Percentiles rank a stretch among this genome's conserved stretches.
Evolutionary conservation across 2,329 filamentous ascomycete genomes (phyloP).

Genomic region (Pseudovirgaria hyperparasitica): DNA sequence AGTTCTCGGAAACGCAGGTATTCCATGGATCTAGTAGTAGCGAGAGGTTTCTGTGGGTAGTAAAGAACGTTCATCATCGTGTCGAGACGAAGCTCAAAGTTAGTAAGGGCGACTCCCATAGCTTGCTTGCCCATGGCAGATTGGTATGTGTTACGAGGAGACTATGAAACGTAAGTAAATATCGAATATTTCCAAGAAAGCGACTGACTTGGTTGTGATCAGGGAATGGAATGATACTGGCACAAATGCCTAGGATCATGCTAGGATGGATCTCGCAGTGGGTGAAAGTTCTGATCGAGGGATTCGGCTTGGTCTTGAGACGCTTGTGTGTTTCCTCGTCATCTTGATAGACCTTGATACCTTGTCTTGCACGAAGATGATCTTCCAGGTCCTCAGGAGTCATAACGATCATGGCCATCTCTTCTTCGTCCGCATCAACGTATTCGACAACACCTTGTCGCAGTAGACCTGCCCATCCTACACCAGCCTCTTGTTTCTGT

Average conservation of each 20-base stretch:
- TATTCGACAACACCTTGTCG: slow-evolving; percentile 84
- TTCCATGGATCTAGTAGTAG: slow-evolving; percentile 95
- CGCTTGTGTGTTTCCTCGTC: slow-evolving; percentile 64
- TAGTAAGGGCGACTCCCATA: slow-evolving; percentile 98
- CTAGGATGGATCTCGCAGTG: slow-evolving; percentile 99
- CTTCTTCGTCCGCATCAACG: slow-evolving; percentile 94
- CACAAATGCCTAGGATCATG: slow-evolving; percentile 97
- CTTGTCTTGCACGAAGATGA: slow-evolving; percentile 33
- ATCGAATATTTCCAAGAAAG: background rate
- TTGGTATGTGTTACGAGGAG: slow-evolving; percentile 96
- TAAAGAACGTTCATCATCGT: slow-evolving; percentile 99
- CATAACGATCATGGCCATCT: slow-evolving; percentile 99
- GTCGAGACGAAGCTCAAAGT: slow-evolving; percentile 94
- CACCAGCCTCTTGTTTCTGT: slow-evolving; percentile 47
- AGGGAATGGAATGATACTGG: slow-evolving; percentile 98
- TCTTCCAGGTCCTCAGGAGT: slow-evolving; percentile 84
- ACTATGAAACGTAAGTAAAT: slow-evolving; percentile 36
- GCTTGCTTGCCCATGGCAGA: slow-evolving; percentile 99
- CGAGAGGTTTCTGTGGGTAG: slow-evolving; percentile 94
- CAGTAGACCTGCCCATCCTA: slow-evolving; percentile 81
- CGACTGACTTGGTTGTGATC: slow-evolving; percentile 75
- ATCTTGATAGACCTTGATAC: slow-evolving; percentile 12
- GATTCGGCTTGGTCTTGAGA: slow-evolving; percentile 78
- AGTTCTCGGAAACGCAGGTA: slow-evolving; percentile 96
- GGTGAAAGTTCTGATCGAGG: slow-evolving; percentile 82